A percentile compares a stretch with the other conserved stretches of the same genome.
Evolutionary conservation across 208 protist genomes (phyloP).

Genomic region (Trypanosoma cruzi): DNA sequence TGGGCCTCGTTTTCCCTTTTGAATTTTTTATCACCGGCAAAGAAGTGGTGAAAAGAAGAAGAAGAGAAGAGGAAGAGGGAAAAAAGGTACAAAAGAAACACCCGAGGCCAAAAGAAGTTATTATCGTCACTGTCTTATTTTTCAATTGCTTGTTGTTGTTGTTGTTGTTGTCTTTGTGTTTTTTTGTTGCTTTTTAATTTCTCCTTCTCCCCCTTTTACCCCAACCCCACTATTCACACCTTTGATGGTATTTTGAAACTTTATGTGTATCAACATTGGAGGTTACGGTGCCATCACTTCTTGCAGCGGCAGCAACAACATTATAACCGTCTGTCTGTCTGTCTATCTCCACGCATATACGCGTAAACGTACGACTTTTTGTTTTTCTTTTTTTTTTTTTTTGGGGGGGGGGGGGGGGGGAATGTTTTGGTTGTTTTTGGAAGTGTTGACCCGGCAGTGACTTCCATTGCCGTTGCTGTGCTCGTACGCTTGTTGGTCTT

Average conservation of each 20-base stretch:
- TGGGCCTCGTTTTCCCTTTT: too few species aligned
- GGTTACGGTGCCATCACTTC: neutral
- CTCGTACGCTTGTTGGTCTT: conserved; percentile 3
- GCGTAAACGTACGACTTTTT: neutral
- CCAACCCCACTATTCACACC: neutral
- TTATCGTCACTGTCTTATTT: too few species aligned
- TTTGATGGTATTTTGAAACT: neutral
- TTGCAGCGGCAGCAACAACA: neutral
- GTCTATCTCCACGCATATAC: neutral
- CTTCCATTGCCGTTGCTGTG: neutral
- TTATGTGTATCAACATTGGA: neutral
- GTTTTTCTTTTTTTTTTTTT: neutral
- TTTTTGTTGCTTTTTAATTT: too few species aligned
- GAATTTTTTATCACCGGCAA: too few species aligned
- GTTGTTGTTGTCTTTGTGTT: too few species aligned
- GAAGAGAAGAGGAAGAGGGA: too few species aligned
- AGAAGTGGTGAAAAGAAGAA: too few species aligned
- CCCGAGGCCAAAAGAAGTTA: too few species aligned
- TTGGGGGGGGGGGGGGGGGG: too few species aligned
- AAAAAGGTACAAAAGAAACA: too few species aligned
- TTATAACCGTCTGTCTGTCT: neutral
- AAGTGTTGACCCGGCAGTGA: neutral
- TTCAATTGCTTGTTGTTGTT: neutral
- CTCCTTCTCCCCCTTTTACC: too few species aligned
- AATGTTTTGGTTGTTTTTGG: conserved; percentile 7